Base-by-base conservation (phyloP, 2,329 filamentous ascomycete genomes). In the Chaetoscypha palmicola region DNA sequence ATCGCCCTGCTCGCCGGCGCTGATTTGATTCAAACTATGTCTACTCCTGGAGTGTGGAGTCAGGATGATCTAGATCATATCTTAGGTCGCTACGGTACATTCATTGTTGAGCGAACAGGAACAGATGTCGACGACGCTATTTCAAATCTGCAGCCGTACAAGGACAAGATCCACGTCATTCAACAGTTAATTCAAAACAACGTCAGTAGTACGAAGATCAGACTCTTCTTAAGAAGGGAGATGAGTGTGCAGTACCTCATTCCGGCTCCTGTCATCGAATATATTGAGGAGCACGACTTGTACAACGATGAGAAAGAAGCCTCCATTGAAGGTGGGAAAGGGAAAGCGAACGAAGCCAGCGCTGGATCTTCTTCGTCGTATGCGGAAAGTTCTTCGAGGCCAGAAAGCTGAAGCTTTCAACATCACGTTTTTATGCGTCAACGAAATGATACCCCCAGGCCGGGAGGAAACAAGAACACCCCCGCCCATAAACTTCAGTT, bases 131-230 rank as follows among this genome's bases (percentile, higher is more conserved):
- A 42, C 8, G 34, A 42, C 17, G 44, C 44, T 21, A 14, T 46
- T 10, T 20, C 33, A 2, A 38, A 28, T 41, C 28, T 46, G 8
- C 24, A 42, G 22, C 24, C 80, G 48, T 96, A 84, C 77, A 82
- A 87, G 58, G 79, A 89, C 56, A 92, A 94, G 55, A 83, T 95
- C 49, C 82, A 87, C 59, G 84, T 94, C 42, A 91, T 95, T 51
- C 84, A 86, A 45, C 87, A 94, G 64, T 76, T 94, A 40, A 90
- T 94, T 38, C 81, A 86, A 53, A 91, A 91, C 63, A 85, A 92
- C 56, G 82, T 92, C 48, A 88, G 83, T 58, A 89, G 83, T 50
- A 82, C 78, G 10, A 81, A 94, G 68, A 90, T 95, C 48, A 79
- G 90, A 32, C 69, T 94, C 2, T 86, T 94, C 60, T 64, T 90